Conservation (phyloP, 495 filamentous ascomycete genomes). For the Xylaria scruposa region DNA sequence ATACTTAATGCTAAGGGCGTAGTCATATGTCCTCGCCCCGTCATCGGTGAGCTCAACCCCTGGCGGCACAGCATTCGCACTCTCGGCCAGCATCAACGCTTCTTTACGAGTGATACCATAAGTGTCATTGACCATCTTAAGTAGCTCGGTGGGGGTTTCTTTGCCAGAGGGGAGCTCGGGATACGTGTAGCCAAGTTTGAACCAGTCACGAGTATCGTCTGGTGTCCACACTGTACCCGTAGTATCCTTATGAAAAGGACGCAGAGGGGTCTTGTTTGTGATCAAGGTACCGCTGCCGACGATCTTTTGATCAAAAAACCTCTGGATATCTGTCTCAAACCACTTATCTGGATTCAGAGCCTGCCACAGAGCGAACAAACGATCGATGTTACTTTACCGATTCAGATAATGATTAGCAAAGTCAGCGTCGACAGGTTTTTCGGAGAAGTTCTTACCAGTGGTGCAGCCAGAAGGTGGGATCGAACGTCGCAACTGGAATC, state of each 20-base stretch:
- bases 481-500: conserved; percentile 48
- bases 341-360: conserved; percentile 42
- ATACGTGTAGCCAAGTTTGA: conserved; percentile 41
- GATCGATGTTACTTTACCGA: conserved; percentile 47
- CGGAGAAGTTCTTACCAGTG: conserved; percentile 37
- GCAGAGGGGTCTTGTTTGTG: conserved; percentile 31
- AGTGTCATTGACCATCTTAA: conserved; percentile 54
- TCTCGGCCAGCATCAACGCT: conserved; percentile 9
- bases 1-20: conserved; percentile 19
- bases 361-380: conserved; percentile 51
- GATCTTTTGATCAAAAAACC: conserved; percentile 28
- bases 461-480: conserved; percentile 54
- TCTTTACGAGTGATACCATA: conserved; percentile 57
- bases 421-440: background rate
- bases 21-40: conserved; percentile 10
- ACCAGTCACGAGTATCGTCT: conserved; percentile 27
- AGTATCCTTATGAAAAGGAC: conserved; percentile 37
- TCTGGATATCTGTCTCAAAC: conserved; percentile 38
- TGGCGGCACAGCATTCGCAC: background rate
- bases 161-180: conserved; percentile 41
- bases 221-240: conserved; percentile 31
- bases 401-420: conserved; percentile 5
- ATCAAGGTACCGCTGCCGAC: conserved; percentile 13
- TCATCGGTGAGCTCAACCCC: conserved; percentile 9
- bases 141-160: conserved; percentile 39